Conservation (phyloP, 129 eudicot species). For the Centella asiatica region DNA sequence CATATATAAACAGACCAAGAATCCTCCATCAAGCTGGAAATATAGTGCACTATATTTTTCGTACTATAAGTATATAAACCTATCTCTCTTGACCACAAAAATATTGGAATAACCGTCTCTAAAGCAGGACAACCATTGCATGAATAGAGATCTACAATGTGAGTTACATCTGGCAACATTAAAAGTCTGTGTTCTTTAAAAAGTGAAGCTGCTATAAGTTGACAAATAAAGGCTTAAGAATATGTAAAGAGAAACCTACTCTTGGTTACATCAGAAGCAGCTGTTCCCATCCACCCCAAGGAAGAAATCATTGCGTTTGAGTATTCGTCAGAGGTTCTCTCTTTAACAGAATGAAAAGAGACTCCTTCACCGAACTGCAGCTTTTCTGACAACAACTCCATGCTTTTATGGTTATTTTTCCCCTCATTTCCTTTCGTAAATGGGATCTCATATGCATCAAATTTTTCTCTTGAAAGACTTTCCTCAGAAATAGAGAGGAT, state of each 20-base stretch:
- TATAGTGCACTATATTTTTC: too few species aligned
- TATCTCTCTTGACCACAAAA: too few species aligned
- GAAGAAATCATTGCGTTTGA: constrained; percentile 35
- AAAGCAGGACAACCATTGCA: too few species aligned
- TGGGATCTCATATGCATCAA: constrained; percentile 47
- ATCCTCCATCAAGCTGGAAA: too few species aligned
- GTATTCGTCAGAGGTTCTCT: constrained; percentile 27
- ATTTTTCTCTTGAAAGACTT: constrained; percentile 25
- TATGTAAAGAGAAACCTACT: constrained; percentile 61
- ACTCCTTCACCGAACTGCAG: constrained; percentile 45
- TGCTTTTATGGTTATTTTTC: constrained; percentile 26
- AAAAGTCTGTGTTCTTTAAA: too few species aligned
- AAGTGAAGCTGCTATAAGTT: not conserved
- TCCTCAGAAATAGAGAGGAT: constrained; percentile 56
- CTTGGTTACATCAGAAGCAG: constrained; percentile 54
- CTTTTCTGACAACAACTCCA: constrained; percentile 42
- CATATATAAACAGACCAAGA: not conserved
- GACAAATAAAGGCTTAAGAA: not conserved
- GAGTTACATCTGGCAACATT: too few species aligned
- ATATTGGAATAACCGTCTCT: too few species aligned
- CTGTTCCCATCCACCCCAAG: constrained; percentile 88
- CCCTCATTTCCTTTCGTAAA: constrained; percentile 27
- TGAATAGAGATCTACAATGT: too few species aligned
- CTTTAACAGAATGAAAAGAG: constrained; percentile 33
- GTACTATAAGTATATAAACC: too few species aligned